Conservation (phyloP, 306 rosid species). For the Lotus japonicus region DNA sequence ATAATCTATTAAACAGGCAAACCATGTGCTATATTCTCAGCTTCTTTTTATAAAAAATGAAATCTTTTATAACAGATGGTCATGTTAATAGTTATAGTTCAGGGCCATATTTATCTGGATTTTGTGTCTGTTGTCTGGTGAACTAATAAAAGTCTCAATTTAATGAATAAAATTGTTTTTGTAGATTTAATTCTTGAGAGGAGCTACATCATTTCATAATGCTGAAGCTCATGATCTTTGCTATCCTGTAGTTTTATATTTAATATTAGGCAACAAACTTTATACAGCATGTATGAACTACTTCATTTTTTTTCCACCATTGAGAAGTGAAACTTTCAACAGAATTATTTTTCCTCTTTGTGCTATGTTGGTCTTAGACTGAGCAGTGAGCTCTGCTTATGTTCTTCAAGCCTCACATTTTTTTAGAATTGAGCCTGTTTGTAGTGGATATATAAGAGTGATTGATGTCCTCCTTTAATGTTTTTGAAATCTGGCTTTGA, state of each 20-base stretch:
- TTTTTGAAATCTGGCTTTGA: slow-evolving; percentile 14
- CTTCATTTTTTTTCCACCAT: not conserved
- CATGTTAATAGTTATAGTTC: not conserved
- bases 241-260: not conserved
- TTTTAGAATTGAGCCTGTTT: not conserved
- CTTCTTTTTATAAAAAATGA: not conserved
- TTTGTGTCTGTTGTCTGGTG: not conserved
- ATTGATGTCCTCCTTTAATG: not conserved
- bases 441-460: not conserved
- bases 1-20: not conserved
- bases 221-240: not conserved
- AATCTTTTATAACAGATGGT: not conserved
- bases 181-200: not conserved
- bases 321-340: not conserved
- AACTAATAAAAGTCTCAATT: not conserved
- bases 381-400: not conserved
- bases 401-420: not conserved
- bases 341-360: not conserved
- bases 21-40: not conserved
- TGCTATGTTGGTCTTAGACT: not conserved
- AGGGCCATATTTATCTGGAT: not conserved
- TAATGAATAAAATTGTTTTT: not conserved
- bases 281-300: not conserved
- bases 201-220: slow-evolving; percentile 11
- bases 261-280: not conserved